These are phyloP conservation scores for Angophora floribunda DNA, from an alignment of 345 rosid species.

Conservation along the genomic window DNA sequence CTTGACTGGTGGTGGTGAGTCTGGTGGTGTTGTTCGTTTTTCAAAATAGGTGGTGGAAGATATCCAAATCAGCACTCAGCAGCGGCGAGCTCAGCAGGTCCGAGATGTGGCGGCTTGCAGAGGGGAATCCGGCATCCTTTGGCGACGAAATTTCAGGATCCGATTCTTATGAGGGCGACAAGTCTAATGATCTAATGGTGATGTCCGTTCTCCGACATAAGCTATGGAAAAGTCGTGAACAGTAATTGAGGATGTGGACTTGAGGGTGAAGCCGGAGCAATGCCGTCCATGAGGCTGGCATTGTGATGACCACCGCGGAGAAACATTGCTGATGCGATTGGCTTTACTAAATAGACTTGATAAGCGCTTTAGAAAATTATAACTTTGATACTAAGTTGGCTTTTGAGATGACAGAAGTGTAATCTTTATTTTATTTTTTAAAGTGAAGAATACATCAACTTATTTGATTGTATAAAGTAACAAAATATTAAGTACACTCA, in stretches of 20 bases:
- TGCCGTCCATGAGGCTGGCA: neutral
- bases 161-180: neutral
- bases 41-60: no score
- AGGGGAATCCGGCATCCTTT: neutral
- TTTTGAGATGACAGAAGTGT: neutral
- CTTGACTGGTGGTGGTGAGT: no score
- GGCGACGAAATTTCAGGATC: neutral
- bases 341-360: neutral
- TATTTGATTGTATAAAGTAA: neutral
- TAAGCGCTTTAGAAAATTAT: no score
- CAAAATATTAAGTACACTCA: no score
- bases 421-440: no score
- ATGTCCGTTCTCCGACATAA: neutral
- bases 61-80: no score
- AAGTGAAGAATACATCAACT: neutral
- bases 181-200: neutral
- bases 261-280: neutral
- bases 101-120: no score
- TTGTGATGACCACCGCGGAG: neutral
- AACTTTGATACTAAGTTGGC: no score
- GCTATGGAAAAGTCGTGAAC: neutral
- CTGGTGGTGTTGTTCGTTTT: no score
- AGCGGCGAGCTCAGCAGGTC: no score
- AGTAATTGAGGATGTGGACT: neutral
- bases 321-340: neutral